Base-by-base conservation (phyloP, 345 rosid genomes). In the Arabis hirsuta region DNA sequence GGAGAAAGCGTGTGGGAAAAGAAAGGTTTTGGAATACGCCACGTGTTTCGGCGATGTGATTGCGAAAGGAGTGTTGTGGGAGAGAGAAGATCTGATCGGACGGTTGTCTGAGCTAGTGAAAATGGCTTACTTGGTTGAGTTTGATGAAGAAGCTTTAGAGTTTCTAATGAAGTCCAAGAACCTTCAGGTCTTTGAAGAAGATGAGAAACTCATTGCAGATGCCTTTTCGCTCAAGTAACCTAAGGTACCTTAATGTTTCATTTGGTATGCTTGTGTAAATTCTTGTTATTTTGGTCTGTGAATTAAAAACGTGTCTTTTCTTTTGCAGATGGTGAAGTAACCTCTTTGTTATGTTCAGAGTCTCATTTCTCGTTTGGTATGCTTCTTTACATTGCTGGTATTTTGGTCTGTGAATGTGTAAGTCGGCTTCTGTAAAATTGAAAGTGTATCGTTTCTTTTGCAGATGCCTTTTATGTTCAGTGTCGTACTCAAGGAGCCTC, bases 131-230 rank as follows among this genome's bases (percentile, higher is more conserved):
- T 38, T 86, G 60, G 34, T 88, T 46, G 84, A 81, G 20, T 85
- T 86, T 44, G 70, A 81, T 47, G 85, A 78, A 59, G 82, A 69
- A 13, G 90, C 87, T 4, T 56, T 88, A 43, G 68, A 65, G 51
- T 88, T 78, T 72, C 67, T 88, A 13, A 73, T 84, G 88, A 82
- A 82, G 69, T 80, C 85, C 14, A 80, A 83, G 63, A 88, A 86
- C 65, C 70, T 86, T 78, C 85, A 78, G 56, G 67, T 85, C 4
- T 83, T 70, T 16, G 51, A 42, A 65, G 86, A 84, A 78, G 94
- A 86, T 5, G 81, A 86, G 52, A 82, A 81, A 65, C 85, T 86
- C 34, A 67, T 85, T 36, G 65, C 86, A 5, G 75, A 75, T 39
- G 61, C 78, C 14, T 78, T 81, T 50, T 69, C 79, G 4, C 61